phyloP scores from a whole-genome alignment of 495 filamentous ascomycete species.

The Xylona heveae region DNA sequence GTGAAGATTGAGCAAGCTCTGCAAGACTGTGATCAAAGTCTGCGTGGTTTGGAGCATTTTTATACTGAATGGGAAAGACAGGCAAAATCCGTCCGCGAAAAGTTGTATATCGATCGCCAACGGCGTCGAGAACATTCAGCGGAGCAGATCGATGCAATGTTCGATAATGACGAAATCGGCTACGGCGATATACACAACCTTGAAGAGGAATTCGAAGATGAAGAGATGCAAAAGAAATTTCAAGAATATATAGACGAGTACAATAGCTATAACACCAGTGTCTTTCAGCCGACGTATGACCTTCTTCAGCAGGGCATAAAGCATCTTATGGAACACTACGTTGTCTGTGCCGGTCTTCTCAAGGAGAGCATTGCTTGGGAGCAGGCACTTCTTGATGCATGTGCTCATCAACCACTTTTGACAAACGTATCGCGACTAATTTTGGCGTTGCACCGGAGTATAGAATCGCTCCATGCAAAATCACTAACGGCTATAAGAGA shows the following conservation, averaged over 20 bases:
- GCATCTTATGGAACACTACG: constrained; percentile 27
- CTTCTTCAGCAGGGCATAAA: constrained; percentile 30
- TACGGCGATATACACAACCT: constrained; percentile 38
- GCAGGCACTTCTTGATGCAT: constrained; percentile 1
- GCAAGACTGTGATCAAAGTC: no score
- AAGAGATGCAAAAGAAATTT: constrained; percentile 28
- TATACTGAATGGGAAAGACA: constrained; percentile 24
- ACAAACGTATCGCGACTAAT: background rate
- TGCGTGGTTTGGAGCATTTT: no score
- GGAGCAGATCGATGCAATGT: constrained; percentile 28
- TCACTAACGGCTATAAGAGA: constrained; percentile 2
- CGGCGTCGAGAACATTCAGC: constrained; percentile 33
- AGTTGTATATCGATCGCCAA: constrained; percentile 25
- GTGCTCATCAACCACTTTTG: constrained; percentile 1
- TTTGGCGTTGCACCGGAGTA: constrained; percentile 2
- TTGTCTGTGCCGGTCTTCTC: constrained; percentile 16
- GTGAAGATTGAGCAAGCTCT: no score
- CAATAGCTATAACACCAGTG: constrained; percentile 24
- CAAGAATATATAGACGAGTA: constrained; percentile 34
- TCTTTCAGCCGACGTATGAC: constrained; percentile 30
- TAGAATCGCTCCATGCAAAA: constrained; percentile 5
- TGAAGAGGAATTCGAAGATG: constrained; percentile 37
- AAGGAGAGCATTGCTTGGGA: constrained; percentile 13
- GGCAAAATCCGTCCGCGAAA: constrained; percentile 19
- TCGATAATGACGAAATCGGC: constrained; percentile 35